phyloP scores from a whole-genome alignment of 1,284 basidiomycete genomes.

The Irpex rosettiformis region DNA sequence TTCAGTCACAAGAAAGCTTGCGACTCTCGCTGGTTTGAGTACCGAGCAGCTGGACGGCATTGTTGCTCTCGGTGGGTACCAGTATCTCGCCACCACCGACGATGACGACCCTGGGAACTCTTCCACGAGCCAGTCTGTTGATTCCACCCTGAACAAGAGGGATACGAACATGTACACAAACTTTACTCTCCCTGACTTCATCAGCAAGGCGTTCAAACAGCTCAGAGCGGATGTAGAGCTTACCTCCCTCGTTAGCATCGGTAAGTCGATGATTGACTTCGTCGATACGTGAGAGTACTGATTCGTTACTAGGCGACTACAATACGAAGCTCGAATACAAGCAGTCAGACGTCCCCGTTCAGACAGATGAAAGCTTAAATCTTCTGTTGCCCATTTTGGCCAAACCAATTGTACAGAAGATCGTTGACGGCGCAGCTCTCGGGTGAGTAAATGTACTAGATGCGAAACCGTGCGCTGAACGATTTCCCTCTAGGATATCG shows the following conservation, averaged over 20 bases:
- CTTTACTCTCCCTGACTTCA: conserved; percentile 67
- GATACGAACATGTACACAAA: conserved; percentile 36
- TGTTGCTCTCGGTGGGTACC: conserved; percentile 66
- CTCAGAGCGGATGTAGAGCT: conserved; percentile 63
- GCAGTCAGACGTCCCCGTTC: conserved; percentile 55
- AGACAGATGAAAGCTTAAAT: conserved; percentile 61
- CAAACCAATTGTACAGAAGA: conserved; percentile 76
- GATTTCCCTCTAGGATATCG: conserved; percentile 38
- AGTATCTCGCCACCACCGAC: conserved; percentile 46
- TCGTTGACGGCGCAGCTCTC: conserved; percentile 59
- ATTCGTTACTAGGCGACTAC: conserved; percentile 50
- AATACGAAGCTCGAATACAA: conserved; percentile 59
- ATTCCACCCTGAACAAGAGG: not conserved
- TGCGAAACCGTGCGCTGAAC: conserved; percentile 4
- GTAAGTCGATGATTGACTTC: conserved; percentile 29
- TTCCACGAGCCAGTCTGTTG: not conserved
- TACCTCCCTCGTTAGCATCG: conserved; percentile 55
- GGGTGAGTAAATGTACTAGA: conserved; percentile 34
- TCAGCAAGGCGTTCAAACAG: conserved; percentile 64
- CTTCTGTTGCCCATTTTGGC: conserved; percentile 71
- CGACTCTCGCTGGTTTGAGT: conserved; percentile 60
- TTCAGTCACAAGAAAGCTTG: conserved; percentile 65
- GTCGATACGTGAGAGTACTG: not conserved
- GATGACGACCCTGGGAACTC: not conserved
- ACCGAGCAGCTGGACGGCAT: conserved; percentile 67